Evolutionary conservation across 2,329 filamentous ascomycete genomes (phyloP).

Genomic region (Penicillium sp.): DNA sequence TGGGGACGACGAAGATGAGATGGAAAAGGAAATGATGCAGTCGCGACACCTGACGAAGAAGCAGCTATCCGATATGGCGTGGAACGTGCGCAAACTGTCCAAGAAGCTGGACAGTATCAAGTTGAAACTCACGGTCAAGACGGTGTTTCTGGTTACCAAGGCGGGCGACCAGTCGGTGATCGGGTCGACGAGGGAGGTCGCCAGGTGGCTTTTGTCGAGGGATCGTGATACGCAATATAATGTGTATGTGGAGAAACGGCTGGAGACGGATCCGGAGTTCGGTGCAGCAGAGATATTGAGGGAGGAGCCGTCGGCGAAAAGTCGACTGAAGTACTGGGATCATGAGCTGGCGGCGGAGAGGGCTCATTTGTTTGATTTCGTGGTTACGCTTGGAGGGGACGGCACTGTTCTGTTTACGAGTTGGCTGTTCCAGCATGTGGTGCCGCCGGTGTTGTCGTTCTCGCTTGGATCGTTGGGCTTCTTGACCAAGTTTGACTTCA

Average conservation of each 20-base stretch:
- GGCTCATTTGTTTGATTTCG: slow-evolving; percentile 86
- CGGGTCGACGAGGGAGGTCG: slow-evolving; percentile 64
- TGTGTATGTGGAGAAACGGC: slow-evolving; percentile 70
- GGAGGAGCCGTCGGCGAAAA: slow-evolving; percentile 48
- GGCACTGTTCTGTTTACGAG: slow-evolving; percentile 95
- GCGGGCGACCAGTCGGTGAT: slow-evolving; percentile 77
- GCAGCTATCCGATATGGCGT: slow-evolving; percentile 92
- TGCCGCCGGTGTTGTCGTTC: slow-evolving; percentile 87
- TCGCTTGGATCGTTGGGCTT: slow-evolving; percentile 86
- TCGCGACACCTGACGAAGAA: slow-evolving; percentile 84
- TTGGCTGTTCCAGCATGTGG: slow-evolving; percentile 92
- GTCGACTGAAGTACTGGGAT: slow-evolving; percentile 72
- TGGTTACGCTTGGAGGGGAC: slow-evolving; percentile 84
- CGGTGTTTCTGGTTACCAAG: slow-evolving; percentile 83
- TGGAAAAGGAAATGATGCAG: too few species aligned
- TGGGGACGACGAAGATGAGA: slow-evolving; percentile 18
- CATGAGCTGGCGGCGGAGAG: slow-evolving; percentile 64
- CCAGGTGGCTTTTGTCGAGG: slow-evolving; percentile 68
- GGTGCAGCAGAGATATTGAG: slow-evolving; percentile 59
- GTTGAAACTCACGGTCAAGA: slow-evolving; percentile 70
- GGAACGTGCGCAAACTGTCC: slow-evolving; percentile 83
- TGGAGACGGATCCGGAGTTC: slow-evolving; percentile 64
- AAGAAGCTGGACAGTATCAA: slow-evolving; percentile 75
- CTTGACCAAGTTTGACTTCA: slow-evolving; percentile 91
- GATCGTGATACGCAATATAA: slow-evolving; percentile 61